phyloP scores from a whole-genome alignment of 2,329 filamentous ascomycete species.

The Ustulina deusta region DNA sequence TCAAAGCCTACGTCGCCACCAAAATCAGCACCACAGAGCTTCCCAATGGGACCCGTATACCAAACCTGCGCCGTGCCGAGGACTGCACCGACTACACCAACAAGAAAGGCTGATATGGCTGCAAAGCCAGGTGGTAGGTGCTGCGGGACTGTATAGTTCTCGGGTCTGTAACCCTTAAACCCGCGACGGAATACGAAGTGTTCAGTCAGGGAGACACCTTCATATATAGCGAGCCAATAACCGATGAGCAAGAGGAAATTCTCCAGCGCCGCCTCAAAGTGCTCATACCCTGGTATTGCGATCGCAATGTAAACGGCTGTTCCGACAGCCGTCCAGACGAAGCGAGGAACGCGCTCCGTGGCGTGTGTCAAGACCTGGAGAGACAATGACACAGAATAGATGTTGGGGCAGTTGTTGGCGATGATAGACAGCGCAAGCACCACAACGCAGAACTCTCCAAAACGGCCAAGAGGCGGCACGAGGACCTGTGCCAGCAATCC shows the following conservation, averaged over 20 bases:
- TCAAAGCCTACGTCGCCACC: constrained; percentile 49
- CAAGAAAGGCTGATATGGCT: constrained; percentile 71
- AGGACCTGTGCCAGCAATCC: constrained; percentile 76
- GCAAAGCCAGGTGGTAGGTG: constrained; percentile 74
- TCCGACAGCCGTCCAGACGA: constrained; percentile 73
- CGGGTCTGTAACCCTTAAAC: constrained; percentile 68
- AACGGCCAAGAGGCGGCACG: constrained; percentile 71
- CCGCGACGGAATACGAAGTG: constrained; percentile 76
- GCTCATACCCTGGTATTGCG: constrained; percentile 74
- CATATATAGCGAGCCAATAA: constrained; percentile 82
- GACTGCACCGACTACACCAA: constrained; percentile 74
- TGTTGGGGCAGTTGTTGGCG: constrained; percentile 78
- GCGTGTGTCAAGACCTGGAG: constrained; percentile 47
- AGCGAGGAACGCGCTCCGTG: constrained; percentile 68
- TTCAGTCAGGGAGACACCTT: constrained; percentile 72
- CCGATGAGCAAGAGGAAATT: constrained; percentile 78
- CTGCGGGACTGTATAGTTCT: constrained; percentile 67
- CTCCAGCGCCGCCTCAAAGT: constrained; percentile 73
- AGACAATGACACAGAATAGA: constrained; percentile 67
- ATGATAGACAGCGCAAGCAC: constrained; percentile 75
- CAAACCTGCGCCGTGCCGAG: constrained; percentile 78
- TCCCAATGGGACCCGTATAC: constrained; percentile 75
- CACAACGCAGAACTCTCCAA: constrained; percentile 79
- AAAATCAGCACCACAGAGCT: constrained; percentile 63
- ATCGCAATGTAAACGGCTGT: constrained; percentile 75